These are phyloP conservation scores for Aspergillus proliferans DNA, from an alignment of 2,329 filamentous ascomycete genomes.

Conservation along the genomic window DNA sequence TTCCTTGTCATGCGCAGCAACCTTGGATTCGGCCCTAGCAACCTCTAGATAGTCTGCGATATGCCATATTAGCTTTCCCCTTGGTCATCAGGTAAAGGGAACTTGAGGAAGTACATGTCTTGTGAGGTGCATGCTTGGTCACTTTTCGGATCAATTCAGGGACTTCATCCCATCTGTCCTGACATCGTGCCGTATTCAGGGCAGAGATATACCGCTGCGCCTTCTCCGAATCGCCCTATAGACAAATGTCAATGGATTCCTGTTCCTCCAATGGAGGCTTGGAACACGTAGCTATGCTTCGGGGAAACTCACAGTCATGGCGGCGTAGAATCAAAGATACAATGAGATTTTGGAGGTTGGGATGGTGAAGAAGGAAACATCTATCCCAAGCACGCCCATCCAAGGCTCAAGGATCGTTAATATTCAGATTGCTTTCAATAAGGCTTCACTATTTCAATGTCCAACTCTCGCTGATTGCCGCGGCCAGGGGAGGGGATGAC, in stretches of 20 bases:
- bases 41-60: constrained; percentile 60
- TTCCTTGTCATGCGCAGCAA: constrained; percentile 49
- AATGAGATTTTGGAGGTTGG: constrained; percentile 8
- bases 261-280: not conserved
- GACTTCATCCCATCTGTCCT: constrained; percentile 78
- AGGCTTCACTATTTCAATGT: constrained; percentile 1
- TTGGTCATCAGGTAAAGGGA: constrained; percentile 6
- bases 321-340: constrained; percentile 7
- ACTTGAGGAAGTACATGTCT: constrained; percentile 59
- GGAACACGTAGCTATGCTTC: constrained; percentile 2
- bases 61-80: constrained; percentile 11
- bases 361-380: constrained; percentile 7
- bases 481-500: constrained; percentile 17
- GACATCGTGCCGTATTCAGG: constrained; percentile 80
- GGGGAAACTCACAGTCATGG: constrained; percentile 17
- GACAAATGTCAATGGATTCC: constrained; percentile 12
- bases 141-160: constrained; percentile 89
- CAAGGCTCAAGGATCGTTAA: constrained; percentile 13
- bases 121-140: constrained; percentile 82
- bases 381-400: constrained; percentile 13
- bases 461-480: constrained; percentile 12
- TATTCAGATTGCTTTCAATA: not conserved
- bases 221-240: constrained; percentile 59
- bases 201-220: constrained; percentile 72
- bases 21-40: constrained; percentile 62